A percentile compares a stretch with the other conserved stretches of the same genome.
These are phyloP conservation scores for Angomonas desouzai DNA, from an alignment of 208 protist species.

Conservation along the genomic window DNA sequence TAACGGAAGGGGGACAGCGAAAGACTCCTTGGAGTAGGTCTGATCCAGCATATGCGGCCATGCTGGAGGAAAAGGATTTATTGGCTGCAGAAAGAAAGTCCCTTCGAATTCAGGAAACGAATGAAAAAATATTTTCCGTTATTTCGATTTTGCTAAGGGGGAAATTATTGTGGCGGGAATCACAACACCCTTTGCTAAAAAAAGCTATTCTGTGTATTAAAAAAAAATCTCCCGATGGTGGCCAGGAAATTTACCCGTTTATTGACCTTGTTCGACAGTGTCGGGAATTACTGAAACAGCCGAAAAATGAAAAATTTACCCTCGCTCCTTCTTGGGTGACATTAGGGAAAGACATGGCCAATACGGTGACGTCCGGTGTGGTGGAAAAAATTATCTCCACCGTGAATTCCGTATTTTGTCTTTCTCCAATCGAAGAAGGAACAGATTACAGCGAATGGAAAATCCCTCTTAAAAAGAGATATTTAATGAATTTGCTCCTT, in stretches of 20 bases:
- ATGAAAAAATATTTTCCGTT: constrained; percentile 34
- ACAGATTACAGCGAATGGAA: constrained; percentile 1
- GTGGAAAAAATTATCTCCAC: constrained; percentile 29
- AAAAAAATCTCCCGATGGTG: neutral
- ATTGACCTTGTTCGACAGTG: constrained; percentile 3
- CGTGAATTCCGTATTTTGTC: constrained; percentile 34
- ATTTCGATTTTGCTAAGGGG: constrained; percentile 46
- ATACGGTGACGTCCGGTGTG: constrained; percentile 49
- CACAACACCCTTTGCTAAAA: constrained; percentile 48
- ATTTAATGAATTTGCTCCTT: neutral
- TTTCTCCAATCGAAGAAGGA: neutral
- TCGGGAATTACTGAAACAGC: constrained; percentile 4
- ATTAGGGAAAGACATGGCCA: constrained; percentile 26
- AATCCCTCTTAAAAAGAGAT: neutral
- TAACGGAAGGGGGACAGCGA: constrained; percentile 40
- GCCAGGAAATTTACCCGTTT: neutral
- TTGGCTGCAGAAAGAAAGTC: constrained; percentile 67
- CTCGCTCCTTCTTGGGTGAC: constrained; percentile 68
- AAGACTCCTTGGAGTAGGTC: constrained; percentile 29
- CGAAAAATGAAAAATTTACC: constrained; percentile 25
- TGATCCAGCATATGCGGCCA: constrained; percentile 63
- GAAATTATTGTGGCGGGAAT: constrained; percentile 52
- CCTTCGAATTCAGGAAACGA: constrained; percentile 66
- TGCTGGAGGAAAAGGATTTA: constrained; percentile 71
- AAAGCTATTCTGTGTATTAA: constrained; percentile 37